These are phyloP conservation scores for Diaporthe batatas DNA, from an alignment of 2,329 filamentous ascomycete species.

Conservation along the genomic window DNA sequence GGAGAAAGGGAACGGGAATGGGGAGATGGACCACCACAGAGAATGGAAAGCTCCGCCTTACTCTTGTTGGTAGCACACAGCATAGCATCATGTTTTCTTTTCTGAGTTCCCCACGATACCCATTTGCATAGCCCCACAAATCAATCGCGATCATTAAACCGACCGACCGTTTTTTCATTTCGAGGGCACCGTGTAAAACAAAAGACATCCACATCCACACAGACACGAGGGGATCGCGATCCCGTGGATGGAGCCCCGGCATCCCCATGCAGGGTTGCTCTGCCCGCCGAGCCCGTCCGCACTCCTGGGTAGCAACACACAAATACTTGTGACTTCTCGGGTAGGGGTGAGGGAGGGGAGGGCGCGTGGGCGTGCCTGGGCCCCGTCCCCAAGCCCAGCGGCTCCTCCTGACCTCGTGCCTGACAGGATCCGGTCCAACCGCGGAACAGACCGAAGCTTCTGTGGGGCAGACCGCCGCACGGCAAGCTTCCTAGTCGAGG, in stretches of 20 bases:
- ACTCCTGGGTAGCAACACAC: constrained; percentile 14
- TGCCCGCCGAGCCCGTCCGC: constrained; percentile 15
- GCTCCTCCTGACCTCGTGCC: constrained; percentile 30
- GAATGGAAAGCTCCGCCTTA: constrained; percentile 18
- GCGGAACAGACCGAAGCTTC: constrained; percentile 39
- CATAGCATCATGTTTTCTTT: not conserved
- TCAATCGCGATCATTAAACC: constrained; percentile 31
- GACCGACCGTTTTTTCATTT: not conserved
- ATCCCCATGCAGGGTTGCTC: not conserved
- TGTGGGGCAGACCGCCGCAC: constrained; percentile 33
- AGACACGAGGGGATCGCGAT: constrained; percentile 23
- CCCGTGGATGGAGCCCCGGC: constrained; percentile 17
- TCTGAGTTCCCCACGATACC: constrained; percentile 22
- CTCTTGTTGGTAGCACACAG: constrained; percentile 11
- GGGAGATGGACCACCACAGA: not conserved
- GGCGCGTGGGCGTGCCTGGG: constrained; percentile 5
- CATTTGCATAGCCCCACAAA: constrained; percentile 34
- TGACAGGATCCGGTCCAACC: constrained; percentile 36
- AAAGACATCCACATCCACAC: not conserved
- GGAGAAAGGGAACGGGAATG: not conserved
- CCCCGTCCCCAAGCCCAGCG: not conserved
- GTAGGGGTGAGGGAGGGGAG: no score
- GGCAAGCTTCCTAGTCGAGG: constrained; percentile 38
- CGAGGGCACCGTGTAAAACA: not conserved
- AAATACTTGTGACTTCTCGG: constrained; percentile 9